Conservation (phyloP, 352 stramenopile genomes). For the Globisporangium paroecandrum region DNA sequence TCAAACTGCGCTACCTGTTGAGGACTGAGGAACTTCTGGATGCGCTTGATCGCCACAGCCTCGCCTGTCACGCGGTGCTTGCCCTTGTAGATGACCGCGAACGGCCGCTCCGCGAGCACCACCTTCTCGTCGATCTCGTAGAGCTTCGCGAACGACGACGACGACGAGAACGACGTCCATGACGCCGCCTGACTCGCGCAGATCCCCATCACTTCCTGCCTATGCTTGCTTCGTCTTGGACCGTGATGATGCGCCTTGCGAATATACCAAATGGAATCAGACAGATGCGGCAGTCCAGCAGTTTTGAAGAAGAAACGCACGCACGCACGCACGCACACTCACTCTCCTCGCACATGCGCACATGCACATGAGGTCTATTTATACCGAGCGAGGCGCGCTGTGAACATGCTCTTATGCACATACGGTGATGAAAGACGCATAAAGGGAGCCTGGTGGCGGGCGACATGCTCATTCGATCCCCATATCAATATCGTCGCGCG, state of each 20-base stretch:
- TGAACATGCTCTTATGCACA: too few relatives aligned
- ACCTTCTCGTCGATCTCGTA: slow-evolving; percentile 45
- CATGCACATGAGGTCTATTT: too few relatives aligned
- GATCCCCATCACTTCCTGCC: slow-evolving; percentile 30
- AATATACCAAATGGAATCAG: background rate
- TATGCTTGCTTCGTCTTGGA: background rate
- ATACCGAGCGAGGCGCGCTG: too few relatives aligned
- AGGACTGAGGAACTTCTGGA: slow-evolving; percentile 32
- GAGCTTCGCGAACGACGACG: slow-evolving; percentile 27
- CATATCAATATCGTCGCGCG: too few relatives aligned
- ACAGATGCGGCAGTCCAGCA: background rate
- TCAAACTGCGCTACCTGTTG: slow-evolving; percentile 2
- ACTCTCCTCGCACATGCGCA: too few relatives aligned
- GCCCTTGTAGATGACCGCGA: slow-evolving; percentile 47
- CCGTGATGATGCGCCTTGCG: background rate
- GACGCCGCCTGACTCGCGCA: slow-evolving; percentile 33
- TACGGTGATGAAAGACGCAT: too few relatives aligned
- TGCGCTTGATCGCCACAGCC: slow-evolving; percentile 56
- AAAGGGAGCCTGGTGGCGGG: too few relatives aligned
- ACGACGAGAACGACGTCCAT: background rate
- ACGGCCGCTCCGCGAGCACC: slow-evolving; percentile 45
- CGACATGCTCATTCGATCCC: too few relatives aligned
- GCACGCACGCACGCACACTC: background rate
- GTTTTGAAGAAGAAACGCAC: background rate
- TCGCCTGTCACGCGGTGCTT: slow-evolving; percentile 29